Base-by-base conservation (phyloP, 2,329 filamentous ascomycete genomes). In the Pyrenochaeta sp. region DNA sequence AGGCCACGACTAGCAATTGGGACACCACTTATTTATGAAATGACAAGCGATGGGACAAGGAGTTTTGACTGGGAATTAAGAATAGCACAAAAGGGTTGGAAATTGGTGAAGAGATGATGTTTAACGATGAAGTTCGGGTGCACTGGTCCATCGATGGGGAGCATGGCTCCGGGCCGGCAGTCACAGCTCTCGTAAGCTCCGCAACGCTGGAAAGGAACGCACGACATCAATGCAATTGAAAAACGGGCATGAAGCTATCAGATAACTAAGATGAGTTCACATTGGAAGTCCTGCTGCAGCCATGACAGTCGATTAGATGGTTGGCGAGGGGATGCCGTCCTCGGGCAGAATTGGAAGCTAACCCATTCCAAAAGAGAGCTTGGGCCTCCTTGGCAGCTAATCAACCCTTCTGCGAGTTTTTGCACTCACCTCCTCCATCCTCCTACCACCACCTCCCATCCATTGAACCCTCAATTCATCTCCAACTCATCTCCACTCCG, bases 401-500 rank as follows among this genome's bases (percentile, higher is more conserved):
- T 58, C 56, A 56, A 59, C 53, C 56, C 56, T 59, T 59, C 56
- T 53, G 52, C 53, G 54, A 60, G 54, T 57, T 57, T 60, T 60
- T 60, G 52, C 56, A 56, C 58, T 52, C 67, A 58, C 53, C 60
- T 64, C 61, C 63, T 67, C 59, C 56, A 61, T 60, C 60, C 63
- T 61, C 66, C 59, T 56, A 49, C 56, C 59, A 63, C 60, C 60
- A 61, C 61, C 60, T 60, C 57, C 56, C 64, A 71, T 68, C 69
- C 66, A 71, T 71, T 71, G 67, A 64, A 68, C 58, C 67, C 63
- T 60, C 66, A 72, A 67, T 72, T 71, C 73, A 74, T 75, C 70
- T 66, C 64, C 69, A 71, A 69, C 66, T 67, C 70, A 74, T 75
- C 72, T 75, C 71, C 71, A 68, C 71, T 72, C 69, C 59, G 65